Conservation (phyloP, 2,329 filamentous ascomycete genomes). For the Eutypella sp. region DNA sequence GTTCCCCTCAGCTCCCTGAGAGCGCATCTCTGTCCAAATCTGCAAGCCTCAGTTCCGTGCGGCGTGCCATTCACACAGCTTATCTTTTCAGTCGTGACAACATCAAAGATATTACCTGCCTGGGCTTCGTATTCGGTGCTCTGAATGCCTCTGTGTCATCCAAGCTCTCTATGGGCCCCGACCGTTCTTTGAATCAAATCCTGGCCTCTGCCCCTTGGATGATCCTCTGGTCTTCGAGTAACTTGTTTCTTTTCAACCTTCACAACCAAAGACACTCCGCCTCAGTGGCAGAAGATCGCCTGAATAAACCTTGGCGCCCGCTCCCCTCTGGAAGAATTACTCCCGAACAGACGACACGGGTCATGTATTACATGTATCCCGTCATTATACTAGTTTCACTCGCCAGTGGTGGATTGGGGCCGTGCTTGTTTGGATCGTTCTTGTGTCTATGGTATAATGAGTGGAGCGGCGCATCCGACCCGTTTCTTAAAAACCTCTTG, state of each 20-base stretch:
- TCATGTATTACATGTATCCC: constrained; percentile 8
- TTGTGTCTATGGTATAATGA: constrained; percentile 12
- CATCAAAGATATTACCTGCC: constrained; percentile 1
- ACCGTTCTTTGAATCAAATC: constrained; percentile 1
- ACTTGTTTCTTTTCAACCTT: constrained; percentile 12
- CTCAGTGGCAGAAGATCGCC: constrained; percentile 7
- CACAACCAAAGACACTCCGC: constrained; percentile 9
- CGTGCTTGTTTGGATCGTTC: constrained; percentile 4
- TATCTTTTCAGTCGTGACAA: constrained; percentile 7
- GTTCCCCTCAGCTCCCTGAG: no score
- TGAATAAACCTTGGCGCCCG: constrained; percentile 16
- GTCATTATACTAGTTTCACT: neutral
- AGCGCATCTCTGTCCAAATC: no score
- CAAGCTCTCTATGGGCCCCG: constrained; percentile 3
- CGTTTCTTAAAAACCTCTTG: constrained; percentile 8
- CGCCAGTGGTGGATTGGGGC: constrained; percentile 2
- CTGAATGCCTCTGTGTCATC: constrained; percentile 6
- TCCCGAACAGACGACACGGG: constrained; percentile 1
- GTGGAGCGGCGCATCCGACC: neutral
- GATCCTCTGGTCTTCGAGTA: constrained; percentile 8
- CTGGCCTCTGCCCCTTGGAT: constrained; percentile 1
- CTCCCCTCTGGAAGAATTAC: constrained; percentile 7
- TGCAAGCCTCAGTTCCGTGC: no score
- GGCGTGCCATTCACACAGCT: constrained; percentile 2
- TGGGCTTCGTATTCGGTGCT: constrained; percentile 3